Percentiles rank a stretch among this genome's conserved stretches.
Evolutionary conservation across 495 filamentous ascomycete genomes (phyloP).

Genomic region (Lophiostoma macrostomum): DNA sequence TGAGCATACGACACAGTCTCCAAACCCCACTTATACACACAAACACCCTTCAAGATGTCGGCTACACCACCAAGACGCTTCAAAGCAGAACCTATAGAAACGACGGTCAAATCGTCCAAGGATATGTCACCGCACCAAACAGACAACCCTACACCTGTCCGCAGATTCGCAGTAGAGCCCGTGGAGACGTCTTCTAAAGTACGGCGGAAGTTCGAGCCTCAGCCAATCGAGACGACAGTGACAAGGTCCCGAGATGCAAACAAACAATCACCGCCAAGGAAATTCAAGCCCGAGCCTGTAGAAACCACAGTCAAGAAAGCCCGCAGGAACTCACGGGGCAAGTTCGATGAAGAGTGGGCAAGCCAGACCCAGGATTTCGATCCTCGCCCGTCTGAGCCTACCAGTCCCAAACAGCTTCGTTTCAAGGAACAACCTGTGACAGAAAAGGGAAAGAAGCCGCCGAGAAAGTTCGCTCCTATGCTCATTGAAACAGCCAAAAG

Average conservation of each 20-base stretch:
- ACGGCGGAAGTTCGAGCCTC: slow-evolving; percentile 36
- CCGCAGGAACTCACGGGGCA: slow-evolving; percentile 41
- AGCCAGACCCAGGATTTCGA: too few relatives aligned
- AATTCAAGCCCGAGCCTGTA: slow-evolving; percentile 31
- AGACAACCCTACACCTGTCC: slow-evolving; percentile 30
- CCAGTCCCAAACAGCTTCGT: slow-evolving; percentile 1
- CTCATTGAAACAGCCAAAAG: slow-evolving; percentile 56
- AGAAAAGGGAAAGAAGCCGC: slow-evolving; percentile 17
- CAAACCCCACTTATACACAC: neutral
- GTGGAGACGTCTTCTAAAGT: slow-evolving; percentile 59
- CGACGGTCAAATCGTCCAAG: slow-evolving; percentile 34
- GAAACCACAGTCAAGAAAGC: slow-evolving; percentile 27
- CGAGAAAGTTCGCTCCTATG: slow-evolving; percentile 55
- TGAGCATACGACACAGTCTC: slow-evolving; percentile 16
- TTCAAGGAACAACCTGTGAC: neutral
- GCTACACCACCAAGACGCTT: slow-evolving; percentile 34
- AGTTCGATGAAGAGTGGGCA: slow-evolving; percentile 48
- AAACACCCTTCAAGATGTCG: slow-evolving; percentile 2
- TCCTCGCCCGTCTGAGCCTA: too few relatives aligned
- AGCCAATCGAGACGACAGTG: slow-evolving; percentile 6
- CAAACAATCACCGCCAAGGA: slow-evolving; percentile 3
- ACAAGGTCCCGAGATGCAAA: slow-evolving; percentile 14
- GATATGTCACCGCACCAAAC: slow-evolving; percentile 11
- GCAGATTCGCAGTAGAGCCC: slow-evolving; percentile 55
- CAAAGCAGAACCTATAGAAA: slow-evolving; percentile 39